Conservation (phyloP, 1,284 basidiomycete species). For the Puccinia hordei region DNA sequence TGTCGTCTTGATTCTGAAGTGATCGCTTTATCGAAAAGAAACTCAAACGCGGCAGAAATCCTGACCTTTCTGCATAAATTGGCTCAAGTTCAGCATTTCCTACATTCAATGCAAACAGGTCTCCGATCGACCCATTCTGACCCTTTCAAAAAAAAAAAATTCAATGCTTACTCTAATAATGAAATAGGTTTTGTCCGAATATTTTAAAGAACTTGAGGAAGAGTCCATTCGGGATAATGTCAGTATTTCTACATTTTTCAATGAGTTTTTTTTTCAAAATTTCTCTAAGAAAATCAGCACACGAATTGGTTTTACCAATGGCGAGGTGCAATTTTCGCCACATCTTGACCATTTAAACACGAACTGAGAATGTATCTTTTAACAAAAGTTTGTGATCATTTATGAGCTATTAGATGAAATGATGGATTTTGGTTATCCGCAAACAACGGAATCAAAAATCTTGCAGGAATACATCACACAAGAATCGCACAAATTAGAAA, state of each 20-base stretch:
- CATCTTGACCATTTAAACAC: neutral
- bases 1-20: constrained; percentile 64
- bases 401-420: constrained; percentile 98
- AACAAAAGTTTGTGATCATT: constrained; percentile 77
- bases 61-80: constrained; percentile 96
- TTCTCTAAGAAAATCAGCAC: constrained; percentile 26
- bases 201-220: constrained; percentile 99
- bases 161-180: neutral
- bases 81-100: constrained; percentile 61
- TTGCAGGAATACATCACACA: constrained; percentile 99
- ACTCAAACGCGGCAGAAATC: constrained; percentile 92
- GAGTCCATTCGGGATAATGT: constrained; percentile 94
- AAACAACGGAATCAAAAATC: constrained; percentile 99
- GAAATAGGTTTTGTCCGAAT: constrained; percentile 80
- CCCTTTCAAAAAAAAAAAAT: neutral
- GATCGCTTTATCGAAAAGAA: constrained; percentile 90
- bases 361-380: constrained; percentile 4
- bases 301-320: neutral
- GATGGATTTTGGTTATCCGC: constrained; percentile 99
- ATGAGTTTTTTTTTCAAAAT: neutral
- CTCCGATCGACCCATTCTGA: neutral
- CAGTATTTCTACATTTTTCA: neutral
- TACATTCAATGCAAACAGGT: neutral
- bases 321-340: neutral
- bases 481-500: constrained; percentile 95